Conservation (phyloP, 2,329 filamentous ascomycete genomes). For the Keithomyces neogunnii region DNA sequence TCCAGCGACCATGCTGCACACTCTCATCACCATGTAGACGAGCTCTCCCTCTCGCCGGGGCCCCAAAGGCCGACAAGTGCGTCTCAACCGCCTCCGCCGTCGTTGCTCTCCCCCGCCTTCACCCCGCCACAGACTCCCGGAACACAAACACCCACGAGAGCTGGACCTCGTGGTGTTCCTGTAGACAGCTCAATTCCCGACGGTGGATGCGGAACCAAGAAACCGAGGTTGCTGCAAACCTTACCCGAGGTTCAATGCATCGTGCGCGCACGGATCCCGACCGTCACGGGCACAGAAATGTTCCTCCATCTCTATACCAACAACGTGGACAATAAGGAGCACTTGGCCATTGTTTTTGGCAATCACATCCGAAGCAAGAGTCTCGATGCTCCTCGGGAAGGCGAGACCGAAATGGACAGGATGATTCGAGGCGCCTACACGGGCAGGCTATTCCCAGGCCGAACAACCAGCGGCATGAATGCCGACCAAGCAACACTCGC, state of each 20-base stretch:
- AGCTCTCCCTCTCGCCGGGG: conserved; percentile 26
- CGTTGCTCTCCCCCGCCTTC: conserved; percentile 80
- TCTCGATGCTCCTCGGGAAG: conserved; percentile 61
- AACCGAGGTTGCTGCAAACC: conserved; percentile 63
- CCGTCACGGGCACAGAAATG: conserved; percentile 87
- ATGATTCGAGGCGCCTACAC: conserved; percentile 94
- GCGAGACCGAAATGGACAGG: conserved; percentile 79
- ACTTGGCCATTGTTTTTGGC: conserved; percentile 94
- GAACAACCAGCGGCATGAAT: conserved; percentile 58
- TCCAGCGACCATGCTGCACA: conserved; percentile 9
- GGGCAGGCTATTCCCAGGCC: conserved; percentile 76
- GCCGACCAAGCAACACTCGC: conserved; percentile 8
- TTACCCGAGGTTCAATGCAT: conserved; percentile 87
- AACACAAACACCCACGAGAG: conserved; percentile 39
- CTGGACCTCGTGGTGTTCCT: conserved; percentile 42
- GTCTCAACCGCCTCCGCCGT: conserved; percentile 39
- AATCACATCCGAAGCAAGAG: conserved; percentile 67
- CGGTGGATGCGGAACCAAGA: conserved; percentile 53
- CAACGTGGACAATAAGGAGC: conserved; percentile 88
- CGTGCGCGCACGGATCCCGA: conserved; percentile 90
- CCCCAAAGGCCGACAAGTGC: conserved; percentile 10
- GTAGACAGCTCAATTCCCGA: conserved; percentile 51
- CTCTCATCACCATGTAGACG: conserved; percentile 20
- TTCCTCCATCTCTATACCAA: conserved; percentile 94
- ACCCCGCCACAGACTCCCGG: conserved; percentile 62